These are phyloP conservation scores for Triticum monococcum DNA, from an alignment of 176 grass and related monocot genomes.

Conservation along the genomic window DNA sequence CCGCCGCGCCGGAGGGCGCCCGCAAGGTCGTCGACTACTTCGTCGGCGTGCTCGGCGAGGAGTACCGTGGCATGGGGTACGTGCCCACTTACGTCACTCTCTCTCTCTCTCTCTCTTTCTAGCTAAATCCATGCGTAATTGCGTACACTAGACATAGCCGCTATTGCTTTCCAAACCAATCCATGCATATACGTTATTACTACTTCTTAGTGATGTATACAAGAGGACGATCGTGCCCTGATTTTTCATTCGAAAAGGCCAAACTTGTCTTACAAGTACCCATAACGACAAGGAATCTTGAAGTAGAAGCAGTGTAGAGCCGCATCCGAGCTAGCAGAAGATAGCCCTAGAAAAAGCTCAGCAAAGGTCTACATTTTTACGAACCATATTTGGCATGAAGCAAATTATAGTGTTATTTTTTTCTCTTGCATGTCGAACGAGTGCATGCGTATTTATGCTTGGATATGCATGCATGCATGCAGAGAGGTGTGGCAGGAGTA, in stretches of 20 bases:
- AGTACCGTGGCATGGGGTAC: conserved; percentile 17
- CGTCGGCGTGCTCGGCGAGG: conserved; percentile 25
- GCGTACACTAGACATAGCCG: neutral
- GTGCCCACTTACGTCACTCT: neutral
- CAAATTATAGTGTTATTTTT: too few relatives aligned
- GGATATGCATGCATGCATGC: neutral
- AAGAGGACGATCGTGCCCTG: neutral
- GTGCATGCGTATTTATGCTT: neutral
- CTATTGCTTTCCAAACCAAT: too few relatives aligned
- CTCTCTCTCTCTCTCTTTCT: neutral
- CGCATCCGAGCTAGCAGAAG: too few relatives aligned
- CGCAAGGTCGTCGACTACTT: conserved; percentile 24
- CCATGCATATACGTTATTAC: too few relatives aligned
- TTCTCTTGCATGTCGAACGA: too few relatives aligned
- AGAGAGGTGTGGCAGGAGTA: conserved; percentile 53
- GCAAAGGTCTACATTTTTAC: too few relatives aligned
- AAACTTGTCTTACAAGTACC: neutral
- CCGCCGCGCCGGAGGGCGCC: conserved; percentile 13
- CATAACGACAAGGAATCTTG: too few relatives aligned
- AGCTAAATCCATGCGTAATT: neutral
- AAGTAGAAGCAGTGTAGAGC: too few relatives aligned
- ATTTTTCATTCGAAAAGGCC: neutral
- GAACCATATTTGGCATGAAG: too few relatives aligned
- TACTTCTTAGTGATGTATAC: too few relatives aligned
- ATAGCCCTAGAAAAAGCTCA: too few relatives aligned